A percentile compares a stretch with the other conserved stretches of the same genome.
phyloP scores from a whole-genome alignment of 2,329 filamentous ascomycete genomes.

The Alternaria gaisen region DNA sequence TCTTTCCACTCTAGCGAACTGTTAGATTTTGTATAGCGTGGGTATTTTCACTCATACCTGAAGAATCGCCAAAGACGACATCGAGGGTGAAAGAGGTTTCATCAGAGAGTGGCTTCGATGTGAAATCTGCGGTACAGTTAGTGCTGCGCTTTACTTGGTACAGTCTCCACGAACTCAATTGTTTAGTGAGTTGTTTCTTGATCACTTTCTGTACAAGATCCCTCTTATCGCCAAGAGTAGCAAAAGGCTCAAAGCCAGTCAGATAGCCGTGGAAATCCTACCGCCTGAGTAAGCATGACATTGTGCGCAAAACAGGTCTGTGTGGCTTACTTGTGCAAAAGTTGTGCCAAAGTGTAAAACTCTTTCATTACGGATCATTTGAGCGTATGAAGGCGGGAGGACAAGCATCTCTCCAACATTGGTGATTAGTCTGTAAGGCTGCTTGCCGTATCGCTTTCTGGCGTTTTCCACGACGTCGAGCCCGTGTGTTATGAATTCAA shows the following conservation, averaged over 20 bases:
- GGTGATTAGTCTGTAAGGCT: slow-evolving; percentile 1
- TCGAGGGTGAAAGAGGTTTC: neutral
- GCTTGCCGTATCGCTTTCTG: neutral
- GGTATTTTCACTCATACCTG: accelerated
- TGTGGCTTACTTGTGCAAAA: neutral
- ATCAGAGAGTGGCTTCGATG: neutral
- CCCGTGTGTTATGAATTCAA: slow-evolving; percentile 1
- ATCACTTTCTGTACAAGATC: neutral
- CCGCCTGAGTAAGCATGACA: neutral
- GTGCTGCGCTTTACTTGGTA: neutral
- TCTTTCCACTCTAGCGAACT: too few species aligned
- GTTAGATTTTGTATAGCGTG: too few species aligned
- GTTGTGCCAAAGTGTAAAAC: neutral
- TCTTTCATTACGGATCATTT: neutral
- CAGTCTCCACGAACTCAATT: neutral
- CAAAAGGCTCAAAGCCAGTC: slow-evolving; percentile 2
- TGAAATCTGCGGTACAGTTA: neutral
- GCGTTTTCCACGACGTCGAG: neutral
- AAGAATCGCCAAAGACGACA: neutral
- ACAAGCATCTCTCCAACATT: neutral
- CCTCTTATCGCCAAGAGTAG: neutral
- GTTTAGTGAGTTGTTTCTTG: slow-evolving; percentile 2
- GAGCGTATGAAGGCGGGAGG: neutral
- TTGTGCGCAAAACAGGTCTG: neutral
- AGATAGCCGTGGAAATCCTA: slow-evolving; percentile 3